phyloP scores from a whole-genome alignment of 768 basidiomycete species.

The Lanmaoa pseudosensibilis region DNA sequence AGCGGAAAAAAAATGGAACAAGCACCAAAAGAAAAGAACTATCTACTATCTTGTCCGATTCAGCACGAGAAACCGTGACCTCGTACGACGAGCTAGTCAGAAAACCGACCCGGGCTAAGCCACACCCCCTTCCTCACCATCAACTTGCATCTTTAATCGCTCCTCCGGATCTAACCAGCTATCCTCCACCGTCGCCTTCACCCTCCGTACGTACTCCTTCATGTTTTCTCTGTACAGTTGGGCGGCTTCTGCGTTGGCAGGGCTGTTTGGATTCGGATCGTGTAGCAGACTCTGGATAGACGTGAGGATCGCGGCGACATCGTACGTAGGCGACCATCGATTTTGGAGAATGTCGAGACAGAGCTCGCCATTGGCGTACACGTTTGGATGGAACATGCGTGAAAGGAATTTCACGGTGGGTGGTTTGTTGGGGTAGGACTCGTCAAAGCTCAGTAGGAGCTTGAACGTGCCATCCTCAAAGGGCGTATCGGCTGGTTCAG shows the following conservation, averaged over 20 bases:
- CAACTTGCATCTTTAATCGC: slow-evolving; percentile 55
- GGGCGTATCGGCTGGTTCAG: slow-evolving; percentile 81
- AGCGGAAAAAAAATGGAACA: not conserved
- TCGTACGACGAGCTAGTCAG: not conserved
- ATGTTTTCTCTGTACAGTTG: slow-evolving; percentile 96
- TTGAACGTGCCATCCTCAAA: slow-evolving; percentile 99
- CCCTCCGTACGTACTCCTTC: slow-evolving; percentile 95
- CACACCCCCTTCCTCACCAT: slow-evolving; percentile 21
- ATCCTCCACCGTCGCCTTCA: slow-evolving; percentile 91
- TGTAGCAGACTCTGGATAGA: slow-evolving; percentile 94
- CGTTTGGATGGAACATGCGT: slow-evolving; percentile 98
- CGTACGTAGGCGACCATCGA: slow-evolving; percentile 98
- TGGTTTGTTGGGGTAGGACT: slow-evolving; percentile 98
- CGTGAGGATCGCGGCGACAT: slow-evolving; percentile 97
- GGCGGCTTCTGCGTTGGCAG: slow-evolving; percentile 97
- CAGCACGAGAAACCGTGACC: not conserved
- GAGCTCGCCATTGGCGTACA: slow-evolving; percentile 97
- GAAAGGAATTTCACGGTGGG: slow-evolving; percentile 97
- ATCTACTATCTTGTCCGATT: slow-evolving; percentile 1
- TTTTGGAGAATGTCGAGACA: slow-evolving; percentile 99
- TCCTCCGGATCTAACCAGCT: slow-evolving; percentile 88
- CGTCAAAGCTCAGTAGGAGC: slow-evolving; percentile 91
- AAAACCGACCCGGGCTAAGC: not conserved
- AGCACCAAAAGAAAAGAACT: not conserved
- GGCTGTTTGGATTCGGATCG: slow-evolving; percentile 97